A percentile compares a stretch with the other conserved stretches of the same genome.
Evolutionary conservation across 768 basidiomycete species (phyloP).

Genomic region (Suillus weaverae): DNA sequence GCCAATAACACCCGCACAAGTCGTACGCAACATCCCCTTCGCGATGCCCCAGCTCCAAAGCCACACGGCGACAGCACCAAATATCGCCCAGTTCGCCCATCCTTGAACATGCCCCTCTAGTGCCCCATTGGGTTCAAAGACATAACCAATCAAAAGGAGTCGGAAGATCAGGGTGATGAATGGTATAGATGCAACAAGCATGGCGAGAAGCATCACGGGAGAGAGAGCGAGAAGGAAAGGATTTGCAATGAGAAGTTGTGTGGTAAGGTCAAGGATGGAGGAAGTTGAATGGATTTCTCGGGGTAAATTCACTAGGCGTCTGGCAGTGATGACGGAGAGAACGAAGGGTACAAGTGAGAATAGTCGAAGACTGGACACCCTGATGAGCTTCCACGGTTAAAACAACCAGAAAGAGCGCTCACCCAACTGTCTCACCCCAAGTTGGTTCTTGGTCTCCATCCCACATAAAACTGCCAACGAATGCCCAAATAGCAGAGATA

Average conservation of each 20-base stretch:
- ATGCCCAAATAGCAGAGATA: slow-evolving; percentile 78
- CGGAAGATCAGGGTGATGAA: slow-evolving; percentile 80
- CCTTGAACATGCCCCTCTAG: slow-evolving; percentile 53
- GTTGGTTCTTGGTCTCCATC: slow-evolving; percentile 56
- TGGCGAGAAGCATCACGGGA: slow-evolving; percentile 65
- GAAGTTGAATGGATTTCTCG: slow-evolving; percentile 69
- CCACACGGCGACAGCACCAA: slow-evolving; percentile 53
- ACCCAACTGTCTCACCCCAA: slow-evolving; percentile 85
- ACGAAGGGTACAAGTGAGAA: slow-evolving; percentile 76
- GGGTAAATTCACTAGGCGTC: slow-evolving; percentile 71
- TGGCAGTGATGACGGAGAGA: slow-evolving; percentile 67
- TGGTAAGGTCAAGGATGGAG: slow-evolving; percentile 56
- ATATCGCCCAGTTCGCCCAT: slow-evolving; percentile 78
- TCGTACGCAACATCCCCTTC: slow-evolving; percentile 73
- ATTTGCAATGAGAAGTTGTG: slow-evolving; percentile 66
- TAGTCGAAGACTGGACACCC: slow-evolving; percentile 57
- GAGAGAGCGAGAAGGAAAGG: slow-evolving; percentile 77
- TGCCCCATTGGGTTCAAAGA: slow-evolving; percentile 41
- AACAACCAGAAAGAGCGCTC: slow-evolving; percentile 28
- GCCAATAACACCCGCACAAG: slow-evolving; percentile 80
- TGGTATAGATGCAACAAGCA: slow-evolving; percentile 72
- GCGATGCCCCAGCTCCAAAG: slow-evolving; percentile 80
- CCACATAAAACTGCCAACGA: slow-evolving; percentile 76
- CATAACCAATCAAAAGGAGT: slow-evolving; percentile 69
- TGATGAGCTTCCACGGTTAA: slow-evolving; percentile 16